Percentiles rank a stretch among this genome's conserved stretches.
Evolutionary conservation across 1,139 yeast genomes (phyloP).

Genomic region (Magnusiomyces suaveolens): DNA sequence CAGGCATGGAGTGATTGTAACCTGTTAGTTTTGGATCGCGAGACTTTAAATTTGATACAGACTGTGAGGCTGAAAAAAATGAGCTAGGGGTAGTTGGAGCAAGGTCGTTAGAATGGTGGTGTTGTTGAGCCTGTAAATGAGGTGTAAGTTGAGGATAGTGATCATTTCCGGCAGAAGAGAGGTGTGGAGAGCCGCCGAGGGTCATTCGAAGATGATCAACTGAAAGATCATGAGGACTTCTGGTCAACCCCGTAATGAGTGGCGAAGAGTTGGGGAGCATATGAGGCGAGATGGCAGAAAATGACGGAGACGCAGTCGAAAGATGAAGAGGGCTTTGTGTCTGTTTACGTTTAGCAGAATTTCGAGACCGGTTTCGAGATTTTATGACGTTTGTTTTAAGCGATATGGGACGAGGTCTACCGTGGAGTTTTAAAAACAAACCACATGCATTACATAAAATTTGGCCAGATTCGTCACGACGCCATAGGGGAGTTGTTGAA

Average conservation of each 20-base stretch:
- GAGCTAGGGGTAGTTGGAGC: slow-evolving; percentile 12
- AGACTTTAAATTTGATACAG: slow-evolving; percentile 1
- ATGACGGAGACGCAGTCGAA: slow-evolving; percentile 20
- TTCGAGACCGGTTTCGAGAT: slow-evolving; percentile 59
- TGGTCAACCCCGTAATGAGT: slow-evolving; percentile 13
- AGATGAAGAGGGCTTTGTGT: slow-evolving; percentile 18
- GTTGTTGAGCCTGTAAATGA: not conserved
- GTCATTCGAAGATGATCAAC: slow-evolving; percentile 7
- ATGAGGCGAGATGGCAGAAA: slow-evolving; percentile 20
- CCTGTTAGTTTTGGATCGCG: not conserved
- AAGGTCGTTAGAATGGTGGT: not conserved
- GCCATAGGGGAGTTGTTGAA: slow-evolving; percentile 87
- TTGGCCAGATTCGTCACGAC: slow-evolving; percentile 88
- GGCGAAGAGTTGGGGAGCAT: slow-evolving; percentile 19
- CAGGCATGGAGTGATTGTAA: not conserved
- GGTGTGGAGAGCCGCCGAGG: not conserved
- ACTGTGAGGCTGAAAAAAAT: slow-evolving; percentile 7
- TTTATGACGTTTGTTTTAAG: slow-evolving; percentile 86
- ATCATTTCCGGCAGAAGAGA: slow-evolving; percentile 3
- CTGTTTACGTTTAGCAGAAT: slow-evolving; percentile 11
- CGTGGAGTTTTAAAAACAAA: slow-evolving; percentile 75
- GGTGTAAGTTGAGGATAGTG: slow-evolving; percentile 8
- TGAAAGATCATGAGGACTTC: not conserved
- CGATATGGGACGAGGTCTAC: slow-evolving; percentile 83
- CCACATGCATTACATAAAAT: slow-evolving; percentile 94